Percentiles rank a stretch among this genome's conserved stretches.
These are phyloP conservation scores for Lasiodiplodia citricola DNA, from an alignment of 2,329 filamentous ascomycete genomes.

Conservation along the genomic window DNA sequence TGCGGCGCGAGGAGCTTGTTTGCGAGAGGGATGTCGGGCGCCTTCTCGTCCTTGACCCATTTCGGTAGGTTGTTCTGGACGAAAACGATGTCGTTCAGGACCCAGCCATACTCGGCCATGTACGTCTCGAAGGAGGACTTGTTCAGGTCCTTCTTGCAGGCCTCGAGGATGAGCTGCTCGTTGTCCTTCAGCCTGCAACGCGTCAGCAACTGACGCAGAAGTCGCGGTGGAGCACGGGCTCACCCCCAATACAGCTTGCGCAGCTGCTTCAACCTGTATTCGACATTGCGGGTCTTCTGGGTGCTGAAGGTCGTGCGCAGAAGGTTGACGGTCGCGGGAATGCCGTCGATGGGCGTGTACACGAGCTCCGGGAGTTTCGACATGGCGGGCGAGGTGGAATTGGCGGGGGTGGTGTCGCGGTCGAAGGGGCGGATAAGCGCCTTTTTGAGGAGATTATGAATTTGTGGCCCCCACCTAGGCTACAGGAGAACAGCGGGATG, in stretches of 20 bases:
- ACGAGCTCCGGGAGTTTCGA: constrained; percentile 40
- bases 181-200: constrained; percentile 71
- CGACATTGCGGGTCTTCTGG: constrained; percentile 80
- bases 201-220: constrained; percentile 27
- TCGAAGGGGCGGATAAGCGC: neutral
- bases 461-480: neutral
- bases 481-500: neutral
- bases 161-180: constrained; percentile 72
- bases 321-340: constrained; percentile 49
- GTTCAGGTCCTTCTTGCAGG: constrained; percentile 76
- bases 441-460: neutral
- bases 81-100: constrained; percentile 81
- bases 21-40: constrained; percentile 70
- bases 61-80: constrained; percentile 76
- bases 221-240: constrained; percentile 30
- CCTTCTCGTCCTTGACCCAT: constrained; percentile 82
- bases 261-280: constrained; percentile 84
- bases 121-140: constrained; percentile 78
- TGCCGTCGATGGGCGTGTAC: constrained; percentile 43
- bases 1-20: constrained; percentile 74
- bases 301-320: constrained; percentile 74
- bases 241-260: constrained; percentile 93
- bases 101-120: constrained; percentile 77
- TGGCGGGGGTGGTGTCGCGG: neutral
- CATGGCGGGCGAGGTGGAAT: constrained; percentile 29